Base-by-base conservation (phyloP, 2,329 filamentous ascomycete genomes). In the Fusarium sp. region DNA sequence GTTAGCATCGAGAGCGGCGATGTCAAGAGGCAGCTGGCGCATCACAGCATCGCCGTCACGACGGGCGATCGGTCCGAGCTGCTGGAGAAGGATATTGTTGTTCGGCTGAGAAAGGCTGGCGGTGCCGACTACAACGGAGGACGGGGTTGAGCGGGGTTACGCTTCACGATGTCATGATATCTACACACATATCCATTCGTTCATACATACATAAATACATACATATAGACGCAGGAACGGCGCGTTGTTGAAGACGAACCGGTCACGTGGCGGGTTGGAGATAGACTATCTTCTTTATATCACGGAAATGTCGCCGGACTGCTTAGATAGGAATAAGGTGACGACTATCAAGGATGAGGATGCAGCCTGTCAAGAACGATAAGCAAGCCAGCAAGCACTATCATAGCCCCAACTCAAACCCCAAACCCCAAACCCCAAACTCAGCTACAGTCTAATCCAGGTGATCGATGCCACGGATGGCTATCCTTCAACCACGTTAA, bases 91-190 rank as follows among this genome's bases (percentile, higher is more conserved):
- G 87, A 89, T 20, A 84, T 92, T 50, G 87, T 91, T 17, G 76
- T 83, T 62, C 80, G 85, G 73, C 77, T 91, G 78, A 81, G 89
- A 76, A 89, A 87, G 80, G 88, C 86, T 6, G 90, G 90, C 55
- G 90, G 90, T 31, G 89, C 89, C 17, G 90, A 91, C 77, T 92
- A 91, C 83, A 89, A 91, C 73, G 88, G 89, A 10, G 89, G 86
- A 13, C 78, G 88, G 66, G 88, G 86, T 11, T 88, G 70, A 76
- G 25, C n/a, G 29, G 29, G 29, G 29, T 14, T 21, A 27, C 21
- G 46, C 17, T 17, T 43, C 37, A 23, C 11, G 17, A 48, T 48
- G 8, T n/a, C 20, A n/a, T 17, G 33, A 35, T 47, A 36, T 47
- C 29, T 47, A 35, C 40, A 47, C 36, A 53, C 21, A 50, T 50